phyloP scores from a whole-genome alignment of 495 filamentous ascomycete genomes.

The Penicillium atrosanguineum region DNA sequence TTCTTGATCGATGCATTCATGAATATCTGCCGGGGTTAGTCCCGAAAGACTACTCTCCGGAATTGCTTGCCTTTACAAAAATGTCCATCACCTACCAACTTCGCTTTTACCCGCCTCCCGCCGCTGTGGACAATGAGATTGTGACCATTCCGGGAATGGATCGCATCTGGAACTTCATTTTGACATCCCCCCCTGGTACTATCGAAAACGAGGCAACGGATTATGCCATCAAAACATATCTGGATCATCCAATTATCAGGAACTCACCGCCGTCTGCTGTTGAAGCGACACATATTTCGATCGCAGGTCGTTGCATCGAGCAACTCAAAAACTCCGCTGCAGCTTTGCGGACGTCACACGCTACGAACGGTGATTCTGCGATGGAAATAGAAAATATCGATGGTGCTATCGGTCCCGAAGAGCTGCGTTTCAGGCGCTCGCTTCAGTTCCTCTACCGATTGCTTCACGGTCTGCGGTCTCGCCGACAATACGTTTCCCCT shows the following conservation, averaged over 20 bases:
- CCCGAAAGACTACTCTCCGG: constrained; percentile 62
- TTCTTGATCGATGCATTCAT: constrained; percentile 63
- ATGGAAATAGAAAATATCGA: constrained; percentile 49
- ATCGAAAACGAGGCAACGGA: constrained; percentile 67
- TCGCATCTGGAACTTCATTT: constrained; percentile 78
- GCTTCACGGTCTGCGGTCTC: constrained; percentile 50
- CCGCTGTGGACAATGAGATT: constrained; percentile 42
- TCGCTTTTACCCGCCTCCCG: constrained; percentile 37
- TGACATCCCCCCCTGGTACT: constrained; percentile 64
- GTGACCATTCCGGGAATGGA: constrained; percentile 64
- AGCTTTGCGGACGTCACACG: constrained; percentile 49
- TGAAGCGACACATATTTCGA: constrained; percentile 70
- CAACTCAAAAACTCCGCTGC: constrained; percentile 70
- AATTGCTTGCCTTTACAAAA: constrained; percentile 66
- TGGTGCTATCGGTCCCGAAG: constrained; percentile 47
- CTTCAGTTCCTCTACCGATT: constrained; percentile 58
- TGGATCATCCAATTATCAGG: constrained; percentile 51
- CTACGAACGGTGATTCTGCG: constrained; percentile 40
- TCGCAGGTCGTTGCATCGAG: constrained; percentile 74
- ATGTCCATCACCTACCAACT: constrained; percentile 48
- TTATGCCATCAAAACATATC: constrained; percentile 71
- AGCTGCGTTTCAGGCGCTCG: constrained; percentile 64
- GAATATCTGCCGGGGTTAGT: constrained; percentile 63
- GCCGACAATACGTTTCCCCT: constrained; percentile 53
- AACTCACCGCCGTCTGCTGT: constrained; percentile 45